Percentiles rank a stretch among this genome's conserved stretches.
Evolutionary conservation across 371 early-diverging fungal genomes (phyloP).

Genomic region (Mucor circinelloides): DNA sequence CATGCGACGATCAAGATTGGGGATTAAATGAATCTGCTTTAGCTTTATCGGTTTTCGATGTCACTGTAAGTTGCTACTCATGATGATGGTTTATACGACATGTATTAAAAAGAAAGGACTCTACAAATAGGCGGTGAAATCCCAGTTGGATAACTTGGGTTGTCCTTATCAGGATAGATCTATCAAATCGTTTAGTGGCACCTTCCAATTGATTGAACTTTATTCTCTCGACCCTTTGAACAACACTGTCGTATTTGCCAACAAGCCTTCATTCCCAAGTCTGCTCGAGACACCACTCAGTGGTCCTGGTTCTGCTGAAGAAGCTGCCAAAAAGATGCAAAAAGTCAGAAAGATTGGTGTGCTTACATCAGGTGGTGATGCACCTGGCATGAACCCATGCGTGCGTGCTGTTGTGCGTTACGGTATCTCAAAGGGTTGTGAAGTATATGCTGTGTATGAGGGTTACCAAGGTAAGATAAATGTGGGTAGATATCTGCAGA

Average conservation of each 20-base stretch:
- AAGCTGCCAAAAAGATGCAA: slow-evolving; percentile 10
- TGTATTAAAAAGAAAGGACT: neutral
- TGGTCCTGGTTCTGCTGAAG: slow-evolving; percentile 18
- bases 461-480: slow-evolving; percentile 88
- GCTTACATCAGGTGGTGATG: slow-evolving; percentile 98
- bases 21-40: slow-evolving; percentile 21
- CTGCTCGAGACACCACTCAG: slow-evolving; percentile 19
- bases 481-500: neutral
- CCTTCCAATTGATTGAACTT: slow-evolving; percentile 27
- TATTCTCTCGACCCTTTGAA: slow-evolving; percentile 66
- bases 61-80: slow-evolving; percentile 20
- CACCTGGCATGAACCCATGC: slow-evolving; percentile 99
- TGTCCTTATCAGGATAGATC: slow-evolving; percentile 28
- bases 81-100: neutral
- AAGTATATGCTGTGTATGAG: slow-evolving; percentile 92
- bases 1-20: slow-evolving; percentile 20
- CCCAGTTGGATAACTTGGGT: slow-evolving; percentile 18
- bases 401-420: slow-evolving; percentile 94
- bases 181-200: slow-evolving; percentile 32
- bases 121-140: slow-evolving; percentile 9
- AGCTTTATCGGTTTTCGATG: slow-evolving; percentile 18
- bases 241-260: slow-evolving; percentile 69
- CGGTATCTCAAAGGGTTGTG: slow-evolving; percentile 82
- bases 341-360: slow-evolving; percentile 76
- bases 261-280: slow-evolving; percentile 40